These are phyloP conservation scores for Zea luxurians DNA, from an alignment of 176 grass and related monocot species.

Conservation along the genomic window DNA sequence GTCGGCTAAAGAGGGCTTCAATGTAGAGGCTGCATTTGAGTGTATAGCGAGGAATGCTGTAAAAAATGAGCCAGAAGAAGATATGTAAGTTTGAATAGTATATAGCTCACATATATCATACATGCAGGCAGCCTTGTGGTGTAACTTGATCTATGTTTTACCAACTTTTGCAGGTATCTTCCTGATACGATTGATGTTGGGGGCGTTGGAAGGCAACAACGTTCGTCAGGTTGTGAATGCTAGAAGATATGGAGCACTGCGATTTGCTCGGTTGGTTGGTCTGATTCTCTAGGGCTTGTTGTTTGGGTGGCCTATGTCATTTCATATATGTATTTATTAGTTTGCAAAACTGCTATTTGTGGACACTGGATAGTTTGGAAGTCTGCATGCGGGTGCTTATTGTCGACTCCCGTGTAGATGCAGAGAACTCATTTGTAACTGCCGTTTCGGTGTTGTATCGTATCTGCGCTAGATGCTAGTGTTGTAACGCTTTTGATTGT, in stretches of 20 bases:
- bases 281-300: constrained; percentile 7
- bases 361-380: constrained; percentile 3
- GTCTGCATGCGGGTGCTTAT: constrained; percentile 28
- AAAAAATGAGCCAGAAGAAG: constrained; percentile 97
- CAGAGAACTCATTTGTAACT: constrained; percentile 32
- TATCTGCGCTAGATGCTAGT: constrained; percentile 34
- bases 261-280: background rate
- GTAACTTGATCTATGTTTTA: background rate
- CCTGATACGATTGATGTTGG: constrained; percentile 81
- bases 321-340: constrained; percentile 28
- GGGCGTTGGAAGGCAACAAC: constrained; percentile 62
- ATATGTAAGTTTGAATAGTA: constrained; percentile 54
- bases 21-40: constrained; percentile 90
- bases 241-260: constrained; percentile 40
- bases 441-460: constrained; percentile 7
- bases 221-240: constrained; percentile 79
- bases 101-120: background rate
- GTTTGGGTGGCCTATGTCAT: background rate
- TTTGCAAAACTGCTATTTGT: constrained; percentile 40
- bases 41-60: constrained; percentile 93
- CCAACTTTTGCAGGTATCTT: constrained; percentile 60
- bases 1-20: constrained; percentile 96
- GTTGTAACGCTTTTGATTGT: constrained; percentile 16
- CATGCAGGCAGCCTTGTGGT: background rate
- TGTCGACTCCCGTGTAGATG: constrained; percentile 16